A percentile compares a stretch with the other conserved stretches of the same genome.
Conservation (phyloP, 257 asterid genomes). For the Nicotiana noctiflora region DNA sequence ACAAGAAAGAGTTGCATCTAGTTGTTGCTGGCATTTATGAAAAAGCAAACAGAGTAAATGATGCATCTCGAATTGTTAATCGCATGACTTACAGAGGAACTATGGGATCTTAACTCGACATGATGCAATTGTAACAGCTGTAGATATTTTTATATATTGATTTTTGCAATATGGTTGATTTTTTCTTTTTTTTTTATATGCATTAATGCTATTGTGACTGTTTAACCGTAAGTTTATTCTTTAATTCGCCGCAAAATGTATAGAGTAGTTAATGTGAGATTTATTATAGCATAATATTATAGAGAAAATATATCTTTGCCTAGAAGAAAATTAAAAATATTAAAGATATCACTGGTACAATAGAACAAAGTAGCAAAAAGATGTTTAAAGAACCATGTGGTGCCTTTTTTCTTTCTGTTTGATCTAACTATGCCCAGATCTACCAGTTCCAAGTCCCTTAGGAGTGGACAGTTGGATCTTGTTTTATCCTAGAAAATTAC, state of each 20-base stretch:
- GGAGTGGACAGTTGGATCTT: background rate
- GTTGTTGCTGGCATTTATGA: slow-evolving; percentile 80
- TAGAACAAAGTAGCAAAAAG: no score
- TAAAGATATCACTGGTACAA: no score
- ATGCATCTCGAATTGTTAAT: slow-evolving; percentile 60
- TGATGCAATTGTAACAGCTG: background rate
- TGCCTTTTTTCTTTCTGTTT: background rate
- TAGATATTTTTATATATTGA: background rate
- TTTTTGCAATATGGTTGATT: background rate
- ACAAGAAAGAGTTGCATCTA: slow-evolving; percentile 74
- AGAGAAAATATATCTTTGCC: background rate
- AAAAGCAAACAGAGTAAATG: slow-evolving; percentile 69
- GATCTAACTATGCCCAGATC: background rate
- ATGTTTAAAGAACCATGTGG: background rate
- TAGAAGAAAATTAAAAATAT: no score
- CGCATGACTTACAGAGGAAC: slow-evolving; percentile 53
- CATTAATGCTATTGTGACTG: background rate
- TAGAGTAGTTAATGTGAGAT: background rate
- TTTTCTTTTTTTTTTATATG: no score
- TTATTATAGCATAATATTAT: background rate
- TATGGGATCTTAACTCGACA: slow-evolving; percentile 13
- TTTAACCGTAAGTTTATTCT: background rate
- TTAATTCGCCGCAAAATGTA: background rate
- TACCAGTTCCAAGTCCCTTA: background rate
- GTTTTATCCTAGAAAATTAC: no score